A percentile compares a stretch with the other conserved stretches of the same genome.
These are phyloP conservation scores for Phoenix dactylifera DNA, from an alignment of 176 grass and related monocot genomes.

Conservation along the genomic window DNA sequence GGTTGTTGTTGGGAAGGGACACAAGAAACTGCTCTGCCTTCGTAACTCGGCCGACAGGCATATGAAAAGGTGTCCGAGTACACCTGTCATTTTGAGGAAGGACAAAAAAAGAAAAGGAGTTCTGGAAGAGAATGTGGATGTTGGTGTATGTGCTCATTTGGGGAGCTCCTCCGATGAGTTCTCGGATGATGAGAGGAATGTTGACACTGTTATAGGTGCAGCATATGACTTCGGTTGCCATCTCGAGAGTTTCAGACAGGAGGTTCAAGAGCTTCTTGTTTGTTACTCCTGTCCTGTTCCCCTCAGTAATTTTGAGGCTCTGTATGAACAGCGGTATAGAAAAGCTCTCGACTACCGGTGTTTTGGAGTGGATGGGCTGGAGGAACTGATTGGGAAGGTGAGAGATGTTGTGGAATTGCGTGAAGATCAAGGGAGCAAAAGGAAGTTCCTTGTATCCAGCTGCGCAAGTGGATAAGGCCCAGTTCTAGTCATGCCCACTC, in stretches of 20 bases:
- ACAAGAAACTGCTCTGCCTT: constrained; percentile 75
- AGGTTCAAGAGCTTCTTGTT: constrained; percentile 81
- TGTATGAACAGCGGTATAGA: constrained; percentile 85
- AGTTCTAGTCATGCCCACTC: no score
- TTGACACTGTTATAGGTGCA: constrained; percentile 29
- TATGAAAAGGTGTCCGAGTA: constrained; percentile 46
- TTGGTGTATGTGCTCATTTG: constrained; percentile 32
- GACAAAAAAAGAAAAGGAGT: constrained; percentile 42
- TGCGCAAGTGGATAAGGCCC: constrained; percentile 14
- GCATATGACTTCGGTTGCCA: constrained; percentile 35
- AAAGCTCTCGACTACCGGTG: constrained; percentile 52
- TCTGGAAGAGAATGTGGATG: constrained; percentile 21
- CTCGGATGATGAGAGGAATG: constrained; percentile 59
- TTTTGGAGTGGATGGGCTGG: constrained; percentile 51
- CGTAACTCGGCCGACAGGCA: constrained; percentile 43
- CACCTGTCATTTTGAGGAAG: constrained; percentile 50
- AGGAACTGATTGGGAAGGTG: constrained; percentile 67
- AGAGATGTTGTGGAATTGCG: constrained; percentile 55
- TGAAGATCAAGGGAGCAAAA: constrained; percentile 37
- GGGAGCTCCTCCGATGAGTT: constrained; percentile 71
- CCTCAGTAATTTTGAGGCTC: constrained; percentile 34
- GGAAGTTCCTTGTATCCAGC: constrained; percentile 51
- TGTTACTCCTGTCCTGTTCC: constrained; percentile 70
- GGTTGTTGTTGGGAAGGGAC: constrained; percentile 65
- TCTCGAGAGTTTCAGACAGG: constrained; percentile 51